A percentile compares a stretch with the other conserved stretches of the same genome.
Conservation (phyloP, 163 green algal genomes). For the Picocystis sp. region DNA sequence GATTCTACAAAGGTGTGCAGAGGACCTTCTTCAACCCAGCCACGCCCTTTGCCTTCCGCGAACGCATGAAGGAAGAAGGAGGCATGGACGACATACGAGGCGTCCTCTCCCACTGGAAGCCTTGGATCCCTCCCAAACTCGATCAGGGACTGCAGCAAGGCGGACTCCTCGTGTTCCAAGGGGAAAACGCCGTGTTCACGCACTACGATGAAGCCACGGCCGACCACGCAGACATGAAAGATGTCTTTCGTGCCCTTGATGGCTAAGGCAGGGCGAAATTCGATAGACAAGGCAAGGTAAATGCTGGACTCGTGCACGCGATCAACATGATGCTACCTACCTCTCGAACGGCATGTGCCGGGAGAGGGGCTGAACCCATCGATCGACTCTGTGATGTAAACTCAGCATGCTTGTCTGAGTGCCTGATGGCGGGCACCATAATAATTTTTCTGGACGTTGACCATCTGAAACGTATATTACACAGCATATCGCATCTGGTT, state of each 20-base stretch:
- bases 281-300: neutral
- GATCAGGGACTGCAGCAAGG: slow-evolving; percentile 1
- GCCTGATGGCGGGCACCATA: too few relatives aligned
- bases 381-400: too few relatives aligned
- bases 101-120: slow-evolving; percentile 39
- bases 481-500: too few relatives aligned
- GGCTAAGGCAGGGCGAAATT: neutral
- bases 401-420: too few relatives aligned
- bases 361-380: too few relatives aligned
- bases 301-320: too few relatives aligned
- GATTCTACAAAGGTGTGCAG: slow-evolving; percentile 34
- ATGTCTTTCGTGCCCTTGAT: neutral
- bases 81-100: slow-evolving; percentile 32
- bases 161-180: neutral
- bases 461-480: too few relatives aligned
- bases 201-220: slow-evolving; percentile 1
- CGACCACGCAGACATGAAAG: neutral
- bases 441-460: too few relatives aligned
- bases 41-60: slow-evolving; percentile 44
- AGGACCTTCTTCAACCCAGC: slow-evolving; percentile 39
- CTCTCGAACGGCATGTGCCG: too few relatives aligned
- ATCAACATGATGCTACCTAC: too few relatives aligned
- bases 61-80: slow-evolving; percentile 27
- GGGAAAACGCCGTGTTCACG: neutral
- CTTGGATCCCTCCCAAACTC: slow-evolving; percentile 15